Evolutionary conservation across 1,139 yeast genomes (phyloP).

Genomic region (Hemisphaericaspora xylofermentans): DNA sequence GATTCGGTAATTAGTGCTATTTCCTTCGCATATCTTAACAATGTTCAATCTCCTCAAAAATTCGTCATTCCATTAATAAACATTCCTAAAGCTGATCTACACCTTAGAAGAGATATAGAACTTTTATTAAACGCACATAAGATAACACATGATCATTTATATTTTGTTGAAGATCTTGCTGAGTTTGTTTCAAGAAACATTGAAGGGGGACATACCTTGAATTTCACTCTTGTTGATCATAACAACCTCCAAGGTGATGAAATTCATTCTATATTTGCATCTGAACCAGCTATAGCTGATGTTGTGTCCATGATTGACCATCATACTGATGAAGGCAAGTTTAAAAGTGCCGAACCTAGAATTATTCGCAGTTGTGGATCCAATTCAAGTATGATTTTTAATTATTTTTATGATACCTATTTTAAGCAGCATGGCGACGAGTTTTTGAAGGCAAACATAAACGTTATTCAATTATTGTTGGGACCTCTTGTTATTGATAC

Average conservation of each 20-base stretch:
- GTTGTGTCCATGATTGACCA: slow-evolving; percentile 79
- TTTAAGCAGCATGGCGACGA: slow-evolving; percentile 17
- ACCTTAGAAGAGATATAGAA: slow-evolving; percentile 68
- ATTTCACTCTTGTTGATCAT: slow-evolving; percentile 76
- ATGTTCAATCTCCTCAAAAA: slow-evolving; percentile 16
- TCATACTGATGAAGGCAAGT: slow-evolving; percentile 70
- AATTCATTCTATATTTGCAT: slow-evolving; percentile 16
- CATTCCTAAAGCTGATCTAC: slow-evolving; percentile 64
- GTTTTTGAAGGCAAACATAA: slow-evolving; percentile 23
- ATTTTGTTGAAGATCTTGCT: slow-evolving; percentile 65
- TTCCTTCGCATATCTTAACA: slow-evolving; percentile 59
- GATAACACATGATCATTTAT: slow-evolving; percentile 49
- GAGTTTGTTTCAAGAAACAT: slow-evolving; percentile 15
- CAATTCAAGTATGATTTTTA: slow-evolving; percentile 71
- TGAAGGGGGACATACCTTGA: slow-evolving; percentile 18
- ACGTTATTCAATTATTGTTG: slow-evolving; percentile 50
- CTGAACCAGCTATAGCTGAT: slow-evolving; percentile 18
- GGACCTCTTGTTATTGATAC: slow-evolving; percentile 80
- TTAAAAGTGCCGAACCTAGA: slow-evolving; percentile 53
- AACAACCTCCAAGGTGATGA: slow-evolving; percentile 62
- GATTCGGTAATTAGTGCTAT: slow-evolving; percentile 84
- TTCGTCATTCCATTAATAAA: slow-evolving; percentile 66
- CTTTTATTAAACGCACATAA: slow-evolving; percentile 49
- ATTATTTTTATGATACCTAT: slow-evolving; percentile 48
- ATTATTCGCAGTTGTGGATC: slow-evolving; percentile 67